Percentiles rank a stretch among this genome's conserved stretches.
Conservation (phyloP, 78 protist genomes). For the Andalucia godoyi region DNA sequence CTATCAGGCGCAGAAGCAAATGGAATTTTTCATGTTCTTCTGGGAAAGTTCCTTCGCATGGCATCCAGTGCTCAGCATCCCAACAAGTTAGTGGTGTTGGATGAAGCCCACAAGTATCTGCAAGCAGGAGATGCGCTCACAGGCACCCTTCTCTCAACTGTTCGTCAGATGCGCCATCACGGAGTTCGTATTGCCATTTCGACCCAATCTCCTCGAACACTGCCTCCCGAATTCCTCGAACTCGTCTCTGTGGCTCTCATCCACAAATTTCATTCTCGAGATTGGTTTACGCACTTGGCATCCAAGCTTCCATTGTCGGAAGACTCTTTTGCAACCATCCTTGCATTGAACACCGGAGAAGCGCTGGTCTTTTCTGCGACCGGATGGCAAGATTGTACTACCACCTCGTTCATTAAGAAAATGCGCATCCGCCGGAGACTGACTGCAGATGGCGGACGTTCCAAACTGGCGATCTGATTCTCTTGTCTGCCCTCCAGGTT, state of each 20-base stretch:
- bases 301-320: too few species aligned
- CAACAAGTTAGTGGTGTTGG: background rate
- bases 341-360: too few species aligned
- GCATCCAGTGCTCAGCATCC: background rate
- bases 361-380: too few species aligned
- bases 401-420: too few species aligned
- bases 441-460: too few species aligned
- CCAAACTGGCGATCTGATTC: too few species aligned
- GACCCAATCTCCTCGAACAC: background rate
- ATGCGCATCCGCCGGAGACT: too few species aligned
- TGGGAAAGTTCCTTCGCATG: background rate
- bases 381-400: too few species aligned
- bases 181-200: background rate
- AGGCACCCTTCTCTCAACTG: background rate
- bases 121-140: background rate
- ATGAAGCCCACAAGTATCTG: constrained; percentile 10
- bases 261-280: background rate
- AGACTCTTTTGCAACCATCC: too few species aligned
- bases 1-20: background rate
- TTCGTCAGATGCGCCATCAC: constrained; percentile 8
- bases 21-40: constrained; percentile 4
- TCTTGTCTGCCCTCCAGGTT: too few species aligned
- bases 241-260: background rate
- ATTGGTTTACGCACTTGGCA: background rate
- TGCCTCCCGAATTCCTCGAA: constrained; percentile 3